Evolutionary conservation across 352 stramenopile species (phyloP), one percentile per base, ranked within the genome.

Genomic region (Pythium insidiosum): DNA sequence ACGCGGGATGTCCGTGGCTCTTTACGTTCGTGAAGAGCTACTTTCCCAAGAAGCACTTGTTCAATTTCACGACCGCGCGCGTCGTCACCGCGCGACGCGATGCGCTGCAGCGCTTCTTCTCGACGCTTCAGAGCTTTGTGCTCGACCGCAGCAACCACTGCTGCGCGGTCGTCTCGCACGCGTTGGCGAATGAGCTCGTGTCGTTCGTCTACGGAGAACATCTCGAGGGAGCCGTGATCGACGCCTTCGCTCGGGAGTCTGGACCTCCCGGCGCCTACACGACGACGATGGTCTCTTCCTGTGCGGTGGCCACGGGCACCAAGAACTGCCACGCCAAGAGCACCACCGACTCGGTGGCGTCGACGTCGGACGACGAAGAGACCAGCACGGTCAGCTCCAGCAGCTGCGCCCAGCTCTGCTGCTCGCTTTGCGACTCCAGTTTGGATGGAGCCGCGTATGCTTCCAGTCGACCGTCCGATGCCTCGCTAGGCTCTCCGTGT

Each of bases 21-120:
- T 84, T 69, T 38, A 80, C 63, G 6, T 86, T 88, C 36, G 38
- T 88, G 12, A 82, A 80, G 56, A 86, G 71, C 52, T 85, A 85
- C 47, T 88, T 88, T 56, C 76, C 76, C 11, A 83, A 83, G 50
- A 79, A 74, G 24, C 42, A 72, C 18, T 40, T 86, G 1, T 83
- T 82, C 50, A 55, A 62, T 6, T 83, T 84, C 34, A 53, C 57
- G 2, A 76, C 49, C 31, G 50, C 59, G 1, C 57, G 66, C 5
- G 66, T 83, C 15, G 48, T 83, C 22, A 56, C 63, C 4, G 48
- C 61, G 21, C 62, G 76, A 6, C 71, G 72, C 4, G 62, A 77
- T 12, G 66, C 66, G 24, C 63, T 88, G 12, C 63, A 76, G 42
- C 39, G 61, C 20, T 84, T 86, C 49, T 80, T 88, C 31, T 43